A percentile compares a stretch with the other conserved stretches of the same genome.
phyloP scores from a whole-genome alignment of 2,329 filamentous ascomycete species.

The Onygena corvina region DNA sequence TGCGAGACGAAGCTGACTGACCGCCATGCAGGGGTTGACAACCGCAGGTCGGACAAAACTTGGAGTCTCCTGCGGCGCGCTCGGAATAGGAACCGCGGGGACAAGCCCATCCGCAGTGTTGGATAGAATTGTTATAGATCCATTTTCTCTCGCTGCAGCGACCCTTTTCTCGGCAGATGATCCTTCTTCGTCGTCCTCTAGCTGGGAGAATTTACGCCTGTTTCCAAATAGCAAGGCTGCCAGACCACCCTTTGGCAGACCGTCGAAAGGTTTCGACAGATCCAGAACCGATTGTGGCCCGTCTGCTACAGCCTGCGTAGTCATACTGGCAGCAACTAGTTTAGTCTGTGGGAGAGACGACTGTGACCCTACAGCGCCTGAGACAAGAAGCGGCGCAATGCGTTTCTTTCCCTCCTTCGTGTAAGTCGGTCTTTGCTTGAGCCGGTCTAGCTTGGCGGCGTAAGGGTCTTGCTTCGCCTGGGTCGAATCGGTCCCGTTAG shows the following conservation, averaged over 20 bases:
- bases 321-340: conserved; percentile 62
- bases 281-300: conserved; percentile 74
- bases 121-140: conserved; percentile 60
- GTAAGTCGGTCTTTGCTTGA: conserved; percentile 87
- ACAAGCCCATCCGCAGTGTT: conserved; percentile 69
- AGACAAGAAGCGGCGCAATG: conserved; percentile 82
- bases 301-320: conserved; percentile 53
- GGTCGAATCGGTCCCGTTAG: conserved; percentile 17
- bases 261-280: conserved; percentile 85
- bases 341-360: conserved; percentile 83
- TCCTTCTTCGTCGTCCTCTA: conserved; percentile 64
- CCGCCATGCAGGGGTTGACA: conserved; percentile 64
- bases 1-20: conserved; percentile 74
- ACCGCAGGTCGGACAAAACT: conserved; percentile 83
- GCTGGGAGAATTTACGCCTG: conserved; percentile 66
- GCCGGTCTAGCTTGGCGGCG: conserved; percentile 48
- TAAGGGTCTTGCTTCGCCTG: conserved; percentile 38
- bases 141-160: conserved; percentile 47
- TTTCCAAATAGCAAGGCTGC: conserved; percentile 79
- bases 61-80: conserved; percentile 52
- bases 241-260: conserved; percentile 78
- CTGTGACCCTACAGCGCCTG: conserved; percentile 72
- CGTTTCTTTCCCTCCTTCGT: conserved; percentile 96
- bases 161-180: conserved; percentile 48
- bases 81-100: conserved; percentile 51